Conservation (phyloP, 1,139 yeast genomes). For the Protomyces inundatus region DNA sequence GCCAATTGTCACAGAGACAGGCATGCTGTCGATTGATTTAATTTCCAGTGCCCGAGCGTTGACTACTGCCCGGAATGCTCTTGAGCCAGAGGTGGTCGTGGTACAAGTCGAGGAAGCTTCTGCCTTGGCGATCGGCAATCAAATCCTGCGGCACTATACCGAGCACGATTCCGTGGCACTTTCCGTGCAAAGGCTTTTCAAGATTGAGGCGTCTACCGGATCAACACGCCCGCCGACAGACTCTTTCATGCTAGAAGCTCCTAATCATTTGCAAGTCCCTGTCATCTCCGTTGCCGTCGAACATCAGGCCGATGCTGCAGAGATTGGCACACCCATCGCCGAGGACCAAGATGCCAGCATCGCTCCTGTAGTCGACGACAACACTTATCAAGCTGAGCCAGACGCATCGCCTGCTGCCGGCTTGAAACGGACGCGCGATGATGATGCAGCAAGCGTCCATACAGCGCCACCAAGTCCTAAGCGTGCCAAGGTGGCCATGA, state of each 20-base stretch:
- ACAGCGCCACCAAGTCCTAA: neutral
- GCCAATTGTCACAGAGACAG: neutral
- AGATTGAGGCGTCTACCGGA: neutral
- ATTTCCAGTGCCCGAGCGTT: neutral
- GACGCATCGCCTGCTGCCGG: neutral
- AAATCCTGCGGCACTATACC: neutral
- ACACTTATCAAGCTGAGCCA: neutral
- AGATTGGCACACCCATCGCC: neutral
- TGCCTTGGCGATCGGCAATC: neutral
- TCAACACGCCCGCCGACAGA: too few species aligned
- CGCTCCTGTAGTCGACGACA: neutral
- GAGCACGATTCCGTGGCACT: neutral
- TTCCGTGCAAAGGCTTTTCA: neutral
- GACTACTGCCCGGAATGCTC: neutral
- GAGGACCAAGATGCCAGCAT: neutral
- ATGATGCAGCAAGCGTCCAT: neutral
- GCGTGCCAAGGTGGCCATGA: neutral
- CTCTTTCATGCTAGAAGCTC: neutral
- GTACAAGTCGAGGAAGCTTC: neutral
- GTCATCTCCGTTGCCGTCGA: too few species aligned
- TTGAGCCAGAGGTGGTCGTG: neutral
- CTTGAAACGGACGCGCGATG: neutral
- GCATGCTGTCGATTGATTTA: neutral
- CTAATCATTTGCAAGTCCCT: neutral
- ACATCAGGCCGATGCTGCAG: neutral